These are phyloP conservation scores for Microascus cirrosus DNA, from an alignment of 2,329 filamentous ascomycete genomes.

Conservation along the genomic window DNA sequence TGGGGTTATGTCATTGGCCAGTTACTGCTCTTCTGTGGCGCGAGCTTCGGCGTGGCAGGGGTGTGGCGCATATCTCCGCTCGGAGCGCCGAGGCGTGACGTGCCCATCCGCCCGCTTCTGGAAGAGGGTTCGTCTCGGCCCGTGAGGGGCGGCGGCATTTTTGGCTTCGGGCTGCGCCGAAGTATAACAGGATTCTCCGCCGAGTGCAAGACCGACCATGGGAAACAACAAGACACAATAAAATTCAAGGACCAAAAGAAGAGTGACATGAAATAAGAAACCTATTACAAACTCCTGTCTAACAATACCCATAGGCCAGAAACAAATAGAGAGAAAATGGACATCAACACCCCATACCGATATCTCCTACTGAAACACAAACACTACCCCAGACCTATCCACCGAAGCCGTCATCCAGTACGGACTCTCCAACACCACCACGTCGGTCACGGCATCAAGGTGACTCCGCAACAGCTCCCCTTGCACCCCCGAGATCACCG, in stretches of 20 bases:
- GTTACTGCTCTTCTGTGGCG: not conserved
- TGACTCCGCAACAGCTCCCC: slow-evolving; percentile 78
- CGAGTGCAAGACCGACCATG: not conserved
- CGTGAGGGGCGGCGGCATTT: too few relatives aligned
- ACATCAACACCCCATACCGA: not conserved
- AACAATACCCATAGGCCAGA: not conserved
- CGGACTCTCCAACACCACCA: slow-evolving; percentile 77
- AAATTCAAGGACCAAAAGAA: too few relatives aligned
- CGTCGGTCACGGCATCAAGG: slow-evolving; percentile 76
- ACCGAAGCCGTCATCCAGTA: slow-evolving; percentile 90
- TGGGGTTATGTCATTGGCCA: not conserved
- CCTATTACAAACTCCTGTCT: not conserved
- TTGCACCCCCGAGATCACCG: slow-evolving; percentile 80
- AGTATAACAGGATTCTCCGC: not conserved
- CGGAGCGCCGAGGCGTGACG: slow-evolving; percentile 1
- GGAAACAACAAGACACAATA: too few relatives aligned
- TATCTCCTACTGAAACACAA: slow-evolving; percentile 52
- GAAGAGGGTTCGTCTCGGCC: too few relatives aligned
- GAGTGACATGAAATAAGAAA: too few relatives aligned
- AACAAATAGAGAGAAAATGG: not conserved
- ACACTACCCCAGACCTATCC: slow-evolving; percentile 80
- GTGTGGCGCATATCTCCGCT: slow-evolving; percentile 3
- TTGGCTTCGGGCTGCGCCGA: not conserved
- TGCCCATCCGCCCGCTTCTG: too few relatives aligned
- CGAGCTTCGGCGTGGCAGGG: not conserved